Evolutionary conservation across 2,329 filamentous ascomycete genomes (phyloP), one percentile per base, ranked within the genome.

Genomic region (Lecanicillium sp.): DNA sequence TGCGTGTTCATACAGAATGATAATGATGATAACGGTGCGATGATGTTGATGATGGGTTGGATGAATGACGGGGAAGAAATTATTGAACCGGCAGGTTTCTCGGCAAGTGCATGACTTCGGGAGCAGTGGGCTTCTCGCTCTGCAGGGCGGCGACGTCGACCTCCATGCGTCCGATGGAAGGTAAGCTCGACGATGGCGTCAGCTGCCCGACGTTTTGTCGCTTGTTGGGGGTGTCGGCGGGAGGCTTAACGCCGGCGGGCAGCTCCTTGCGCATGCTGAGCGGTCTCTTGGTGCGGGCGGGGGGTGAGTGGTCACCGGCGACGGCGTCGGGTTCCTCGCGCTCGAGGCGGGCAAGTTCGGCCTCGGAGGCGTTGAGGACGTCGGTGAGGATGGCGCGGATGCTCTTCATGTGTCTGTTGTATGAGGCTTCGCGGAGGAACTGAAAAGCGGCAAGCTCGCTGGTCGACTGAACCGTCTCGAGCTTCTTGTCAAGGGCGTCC

Each of bases 401-500:
- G 39, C 81, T 83, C 21, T 74, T 72, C 32, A 95, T 76, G 63
- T 95, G 88, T 15, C 80, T 77, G n/a, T 73, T 77, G 65, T 90
- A 95, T 59, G 93, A 85, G 10, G 90, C 90, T 45, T 90, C 86
- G 20, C 90, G 81, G n/a, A 96, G 73, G 52, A 93, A 89, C 59
- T 94, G 87, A 60, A 95, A 90, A 0, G 90, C 90, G 3, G 86
- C 90, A 46, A 83, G 83, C 67, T 96, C 90, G 62, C 87, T 94
- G 57, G 90, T 79, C 48, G 77, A 77, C 63, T 95, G 89, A 5
- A 88, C 86, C 54, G 80, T 79, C 61, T 95, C 90, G 21, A 96
- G 72, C 1, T 80, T 78, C 61, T 85, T 86, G 61, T 95, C 90
- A 1, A 90, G 74, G 37, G 79, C 74, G 54, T 94, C 87, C 60